Percentiles rank a stretch among this genome's conserved stretches.
phyloP scores from a whole-genome alignment of 2,329 filamentous ascomycete genomes.

The Colletotrichum sp. region DNA sequence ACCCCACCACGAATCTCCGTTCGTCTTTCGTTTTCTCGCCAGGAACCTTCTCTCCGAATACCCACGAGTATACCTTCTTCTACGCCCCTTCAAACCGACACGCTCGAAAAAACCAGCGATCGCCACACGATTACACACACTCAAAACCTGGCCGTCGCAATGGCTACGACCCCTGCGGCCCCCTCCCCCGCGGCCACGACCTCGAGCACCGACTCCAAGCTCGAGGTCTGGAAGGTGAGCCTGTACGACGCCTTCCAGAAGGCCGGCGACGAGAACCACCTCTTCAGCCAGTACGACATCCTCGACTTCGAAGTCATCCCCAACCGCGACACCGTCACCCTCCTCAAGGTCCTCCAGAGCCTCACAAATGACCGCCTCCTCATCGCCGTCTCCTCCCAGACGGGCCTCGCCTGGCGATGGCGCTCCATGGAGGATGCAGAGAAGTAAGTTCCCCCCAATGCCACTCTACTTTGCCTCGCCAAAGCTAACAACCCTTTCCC shows the following conservation, averaged over 20 bases:
- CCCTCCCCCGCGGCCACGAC: conserved; percentile 19
- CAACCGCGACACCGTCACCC: conserved; percentile 56
- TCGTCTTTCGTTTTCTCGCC: not conserved
- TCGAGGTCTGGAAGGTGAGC: conserved; percentile 56
- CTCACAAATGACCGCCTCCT: conserved; percentile 66
- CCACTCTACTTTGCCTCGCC: not conserved
- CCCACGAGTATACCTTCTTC: not conserved
- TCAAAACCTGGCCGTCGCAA: not conserved
- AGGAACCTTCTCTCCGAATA: not conserved
- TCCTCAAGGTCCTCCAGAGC: conserved; percentile 60
- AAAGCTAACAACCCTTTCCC: not conserved
- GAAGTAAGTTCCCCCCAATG: conserved; percentile 50
- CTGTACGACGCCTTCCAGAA: conserved; percentile 62
- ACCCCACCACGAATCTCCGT: not conserved
- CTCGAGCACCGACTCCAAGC: conserved; percentile 39
- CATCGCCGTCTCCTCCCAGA: conserved; percentile 47
- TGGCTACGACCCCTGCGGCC: conserved; percentile 8
- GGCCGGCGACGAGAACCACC: conserved; percentile 47
- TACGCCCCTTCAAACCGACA: not conserved
- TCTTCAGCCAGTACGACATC: conserved; percentile 65
- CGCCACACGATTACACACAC: not conserved
- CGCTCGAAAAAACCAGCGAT: not conserved
- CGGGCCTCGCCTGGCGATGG: conserved; percentile 61
- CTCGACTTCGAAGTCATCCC: conserved; percentile 62
- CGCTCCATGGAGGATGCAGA: conserved; percentile 63